Base-by-base conservation (phyloP, 805 yeast genomes). In the Torulaspora quercuum region DNA sequence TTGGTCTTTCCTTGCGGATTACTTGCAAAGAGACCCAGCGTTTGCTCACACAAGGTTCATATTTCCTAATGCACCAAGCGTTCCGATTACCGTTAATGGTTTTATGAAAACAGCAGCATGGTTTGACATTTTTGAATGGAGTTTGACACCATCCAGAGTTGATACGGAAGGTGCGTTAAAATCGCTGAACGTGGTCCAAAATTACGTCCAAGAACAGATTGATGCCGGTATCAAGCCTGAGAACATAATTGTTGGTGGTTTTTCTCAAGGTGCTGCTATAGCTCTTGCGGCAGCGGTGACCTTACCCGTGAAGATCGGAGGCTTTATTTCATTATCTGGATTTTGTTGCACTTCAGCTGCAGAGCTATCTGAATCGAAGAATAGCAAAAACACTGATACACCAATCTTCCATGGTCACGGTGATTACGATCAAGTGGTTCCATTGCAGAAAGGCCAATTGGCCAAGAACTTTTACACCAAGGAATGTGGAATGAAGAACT, bases 321-420 rank as follows among this genome's bases (percentile, higher is more conserved):
- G 95, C 2, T 69, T 84, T 19, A 59, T 87, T 14, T 75, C 79
- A 0, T 63, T 90, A 31, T 83, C 95, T 1, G 97, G 96, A 0
- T 86, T 85, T 52, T 64, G 77, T 41, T 70, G 76, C 3, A 61
- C 69, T 23, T 37, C 39, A 4, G 30, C 42, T 13, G 40, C 42
- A 11, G 49, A 44, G 11, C 25, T 54, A 17, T 35, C 29, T 7
- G 40, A 43, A n/a, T 22, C 49, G 25, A 43, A 55, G 37, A 43
- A 52, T 9, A 59, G 63, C n/a, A 52, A 55, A 21, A 86, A 87
- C 55, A 54, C 62, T 10, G 63, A 68, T 5, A 83, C 95, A 0
- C 95, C 95, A 1, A 66, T 86, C 6, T 86, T 88, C 65, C 84
- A 85, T 49, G 95, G 92, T 6, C 97, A 90, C 59, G 97, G 98